These are phyloP conservation scores for Nidularia sp. DNA, from an alignment of 768 basidiomycete species.

Conservation along the genomic window DNA sequence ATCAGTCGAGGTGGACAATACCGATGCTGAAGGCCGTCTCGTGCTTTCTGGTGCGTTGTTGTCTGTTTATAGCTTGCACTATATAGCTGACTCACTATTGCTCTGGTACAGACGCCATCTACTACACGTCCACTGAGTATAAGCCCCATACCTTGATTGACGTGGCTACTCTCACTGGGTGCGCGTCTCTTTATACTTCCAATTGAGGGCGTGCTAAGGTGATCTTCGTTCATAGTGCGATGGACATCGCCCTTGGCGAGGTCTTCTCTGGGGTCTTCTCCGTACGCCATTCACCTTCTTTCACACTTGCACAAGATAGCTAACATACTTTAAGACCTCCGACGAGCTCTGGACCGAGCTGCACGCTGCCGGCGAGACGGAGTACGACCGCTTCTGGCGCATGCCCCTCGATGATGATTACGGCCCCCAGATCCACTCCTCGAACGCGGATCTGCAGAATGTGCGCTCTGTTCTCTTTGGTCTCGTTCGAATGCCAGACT, in stretches of 20 bases:
- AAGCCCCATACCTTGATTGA: slow-evolving; percentile 83
- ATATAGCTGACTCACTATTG: neutral
- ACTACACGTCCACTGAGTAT: slow-evolving; percentile 73
- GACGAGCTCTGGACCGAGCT: slow-evolving; percentile 73
- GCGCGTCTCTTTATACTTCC: no score
- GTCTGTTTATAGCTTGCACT: neutral
- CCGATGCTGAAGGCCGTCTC: slow-evolving; percentile 80
- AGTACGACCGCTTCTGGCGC: slow-evolving; percentile 86
- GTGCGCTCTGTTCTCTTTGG: slow-evolving; percentile 23
- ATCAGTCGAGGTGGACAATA: slow-evolving; percentile 83
- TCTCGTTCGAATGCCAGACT: neutral
- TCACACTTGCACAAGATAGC: neutral
- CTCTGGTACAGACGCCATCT: slow-evolving; percentile 61
- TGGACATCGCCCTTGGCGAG: slow-evolving; percentile 71
- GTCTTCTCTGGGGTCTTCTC: slow-evolving; percentile 77
- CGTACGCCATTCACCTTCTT: slow-evolving; percentile 22
- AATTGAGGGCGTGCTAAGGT: no score
- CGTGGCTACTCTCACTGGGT: slow-evolving; percentile 80
- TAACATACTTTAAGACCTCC: slow-evolving; percentile 44
- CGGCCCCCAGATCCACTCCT: slow-evolving; percentile 68
- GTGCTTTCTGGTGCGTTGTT: slow-evolving; percentile 57
- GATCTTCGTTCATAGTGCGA: slow-evolving; percentile 29
- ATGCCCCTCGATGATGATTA: slow-evolving; percentile 86
- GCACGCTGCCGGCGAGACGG: slow-evolving; percentile 62
- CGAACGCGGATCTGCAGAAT: slow-evolving; percentile 82